Evolutionary conservation across 2,329 filamentous ascomycete genomes (phyloP), one percentile per base, ranked within the genome.

Genomic region (Metarhizium anisopliae): DNA sequence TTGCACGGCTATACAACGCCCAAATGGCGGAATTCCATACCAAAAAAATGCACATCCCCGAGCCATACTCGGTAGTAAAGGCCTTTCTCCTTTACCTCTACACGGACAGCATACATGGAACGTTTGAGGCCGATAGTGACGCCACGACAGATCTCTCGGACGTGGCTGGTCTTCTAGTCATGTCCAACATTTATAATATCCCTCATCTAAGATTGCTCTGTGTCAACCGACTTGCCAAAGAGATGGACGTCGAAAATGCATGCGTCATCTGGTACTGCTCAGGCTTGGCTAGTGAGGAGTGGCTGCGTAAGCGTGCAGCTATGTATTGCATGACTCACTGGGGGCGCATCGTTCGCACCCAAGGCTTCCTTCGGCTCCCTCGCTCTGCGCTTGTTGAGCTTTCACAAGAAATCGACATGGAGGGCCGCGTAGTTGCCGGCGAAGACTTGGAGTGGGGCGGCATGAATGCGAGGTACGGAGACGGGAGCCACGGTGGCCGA

Each of bases 21-120:
- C 91, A 96, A 67, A 99, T 99, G 94, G 86, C 89, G 13, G 94
- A 99, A 69, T 99, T 95, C 65, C 94, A 99, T 68, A 94, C 90
- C 16, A 94, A 94, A 66, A 91, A 89, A 70, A 94, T 99, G 87
- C 93, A 99, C 72, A 96, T 99, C 49, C 93, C 94, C 0, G 95
- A 99, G 66, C 92, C 93, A 1, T 97, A 96, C 70, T 86, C 85
- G 1, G 91, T 96, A 0, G 94, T 99, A 50, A 91, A 90, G 62
- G 90, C 93, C 0, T 99, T 99, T 67, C 79, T 99, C 32, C 93
- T 94, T 72, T 99, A 96, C 67, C 82, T 99, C 1, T 99, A 99
- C 72, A 96, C 94, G 0, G 94, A 99, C 70, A 93, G 87, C 62
- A 96, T 99, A 62, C 77, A 83, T 61, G 72, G 76, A 47, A 70